Evolutionary conservation across 257 asterid genomes (phyloP), one percentile per base, ranked within the genome.

Genomic region (Gardenia jasminoides): DNA sequence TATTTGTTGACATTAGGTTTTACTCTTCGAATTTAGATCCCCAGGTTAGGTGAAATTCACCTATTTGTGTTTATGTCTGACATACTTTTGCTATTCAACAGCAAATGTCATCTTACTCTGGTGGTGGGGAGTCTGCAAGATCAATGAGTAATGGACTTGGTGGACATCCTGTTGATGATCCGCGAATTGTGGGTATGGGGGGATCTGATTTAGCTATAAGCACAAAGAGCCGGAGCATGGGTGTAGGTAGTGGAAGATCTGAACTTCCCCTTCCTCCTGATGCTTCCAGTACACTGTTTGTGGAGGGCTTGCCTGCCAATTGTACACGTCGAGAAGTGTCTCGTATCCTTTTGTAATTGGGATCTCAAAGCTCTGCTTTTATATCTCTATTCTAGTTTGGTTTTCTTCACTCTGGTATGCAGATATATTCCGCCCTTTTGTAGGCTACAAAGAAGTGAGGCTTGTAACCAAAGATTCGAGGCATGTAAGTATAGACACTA

Each of bases 381-480:
- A 72, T 64, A 47, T 62, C 43, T 66, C 79, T 44, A 1, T 69
- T 62, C 66, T 80, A 31, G 73, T 84, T 77, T 81, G 74, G 81
- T 50, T 87, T 90, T 93, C 92, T 88, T 92, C 15, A 92, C 85
- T 75, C 19, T 33, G 44, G 50, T 78, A 77, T 76, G 80, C 90
- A 93, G 98, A 93, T 85, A 87, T 94, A 76, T 94, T 94, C 77
- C 95, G 97, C 68, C 96, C 97, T n/a, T 94, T 92, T 47, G 93
- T 91, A 43, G 97, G 98, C 75, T 94, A 88, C 79, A 88, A 85
- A 81, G 97, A 90, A 88, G 93, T 89, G 77, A 88, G 96, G 84
- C 91, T 92, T 64, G 94, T 92, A 69, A 92, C 91, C 46, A 92
- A 88, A 79, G 97, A 89, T 41, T 83, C 97, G 26, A 90, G 95